These are phyloP conservation scores for Aquanectria penicillioides DNA, from an alignment of 2,329 filamentous ascomycete genomes.

Conservation along the genomic window DNA sequence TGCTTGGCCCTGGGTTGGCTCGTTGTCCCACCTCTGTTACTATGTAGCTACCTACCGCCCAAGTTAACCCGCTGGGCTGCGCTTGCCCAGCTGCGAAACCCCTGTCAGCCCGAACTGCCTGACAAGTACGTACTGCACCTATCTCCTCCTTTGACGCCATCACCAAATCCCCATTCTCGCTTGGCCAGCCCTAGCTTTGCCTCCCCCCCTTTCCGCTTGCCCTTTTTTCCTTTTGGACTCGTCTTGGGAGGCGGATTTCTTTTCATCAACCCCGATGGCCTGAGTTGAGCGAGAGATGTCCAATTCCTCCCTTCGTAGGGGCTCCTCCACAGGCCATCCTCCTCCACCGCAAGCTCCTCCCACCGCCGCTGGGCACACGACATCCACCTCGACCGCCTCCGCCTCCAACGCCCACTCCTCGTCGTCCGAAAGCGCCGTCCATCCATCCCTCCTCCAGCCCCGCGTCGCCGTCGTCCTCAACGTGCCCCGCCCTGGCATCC, in stretches of 20 bases:
- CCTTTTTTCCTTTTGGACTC: slow-evolving; percentile 1
- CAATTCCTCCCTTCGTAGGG: slow-evolving; percentile 39
- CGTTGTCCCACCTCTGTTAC: too few species aligned
- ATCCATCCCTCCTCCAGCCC: slow-evolving; percentile 70
- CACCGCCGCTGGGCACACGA: background rate
- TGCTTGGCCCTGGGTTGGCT: too few species aligned
- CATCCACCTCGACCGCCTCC: background rate
- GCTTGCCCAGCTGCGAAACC: background rate
- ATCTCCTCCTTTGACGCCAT: slow-evolving; percentile 20
- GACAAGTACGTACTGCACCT: too few species aligned
- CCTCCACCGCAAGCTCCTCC: slow-evolving; percentile 11
- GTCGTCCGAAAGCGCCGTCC: slow-evolving; percentile 27
- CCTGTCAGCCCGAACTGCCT: too few species aligned
- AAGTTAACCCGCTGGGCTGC: too few species aligned
- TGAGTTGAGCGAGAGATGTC: slow-evolving; percentile 39
- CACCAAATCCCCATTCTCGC: background rate
- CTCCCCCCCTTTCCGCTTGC: background rate
- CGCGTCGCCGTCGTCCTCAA: slow-evolving; percentile 82
- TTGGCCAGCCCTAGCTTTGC: background rate
- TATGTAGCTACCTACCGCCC: too few species aligned
- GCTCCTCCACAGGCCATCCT: slow-evolving; percentile 39
- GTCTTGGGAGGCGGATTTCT: background rate
- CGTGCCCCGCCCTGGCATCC: slow-evolving; percentile 77
- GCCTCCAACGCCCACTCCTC: background rate
- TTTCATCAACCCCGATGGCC: slow-evolving; percentile 33